Evolutionary conservation across 2,329 filamentous ascomycete species (phyloP).

Genomic region (Bimuria novae-zelandiae): DNA sequence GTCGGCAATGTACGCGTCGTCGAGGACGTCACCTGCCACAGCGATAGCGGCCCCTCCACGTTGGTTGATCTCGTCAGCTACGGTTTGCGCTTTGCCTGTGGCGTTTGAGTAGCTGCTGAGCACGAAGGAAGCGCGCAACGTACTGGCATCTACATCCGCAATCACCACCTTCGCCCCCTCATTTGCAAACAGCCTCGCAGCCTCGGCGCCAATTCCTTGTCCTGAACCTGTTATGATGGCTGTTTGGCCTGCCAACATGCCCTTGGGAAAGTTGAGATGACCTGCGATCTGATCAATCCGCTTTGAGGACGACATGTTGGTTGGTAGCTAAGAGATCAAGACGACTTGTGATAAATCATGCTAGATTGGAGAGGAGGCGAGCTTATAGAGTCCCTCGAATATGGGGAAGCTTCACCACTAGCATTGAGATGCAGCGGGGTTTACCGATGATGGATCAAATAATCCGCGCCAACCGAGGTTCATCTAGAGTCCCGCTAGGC

Average conservation of each 20-base stretch:
- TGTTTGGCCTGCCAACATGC: constrained; percentile 76
- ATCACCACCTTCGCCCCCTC: constrained; percentile 86
- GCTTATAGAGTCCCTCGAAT: background rate
- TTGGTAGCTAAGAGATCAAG: background rate
- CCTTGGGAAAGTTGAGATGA: constrained; percentile 82
- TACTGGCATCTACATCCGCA: constrained; percentile 78
- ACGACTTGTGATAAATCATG: background rate
- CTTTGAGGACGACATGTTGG: constrained; percentile 22
- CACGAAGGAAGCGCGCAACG: background rate
- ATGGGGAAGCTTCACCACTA: background rate
- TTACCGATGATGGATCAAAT: constrained; percentile 5
- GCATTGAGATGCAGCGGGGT: constrained; percentile 3
- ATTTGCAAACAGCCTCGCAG: constrained; percentile 80
- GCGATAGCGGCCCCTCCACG: constrained; percentile 70
- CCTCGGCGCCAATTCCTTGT: constrained; percentile 87
- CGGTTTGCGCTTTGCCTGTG: constrained; percentile 68
- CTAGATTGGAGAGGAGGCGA: background rate
- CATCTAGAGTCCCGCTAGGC: background rate
- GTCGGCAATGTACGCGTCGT: constrained; percentile 69
- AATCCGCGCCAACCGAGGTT: constrained; percentile 5
- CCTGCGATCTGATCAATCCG: constrained; percentile 73
- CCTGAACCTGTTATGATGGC: constrained; percentile 88
- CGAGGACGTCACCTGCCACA: constrained; percentile 76
- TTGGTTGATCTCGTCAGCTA: constrained; percentile 72
- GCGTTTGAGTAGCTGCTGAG: constrained; percentile 12